Base-by-base conservation (phyloP, 768 basidiomycete genomes). In the Gymnopilus dilepis region DNA sequence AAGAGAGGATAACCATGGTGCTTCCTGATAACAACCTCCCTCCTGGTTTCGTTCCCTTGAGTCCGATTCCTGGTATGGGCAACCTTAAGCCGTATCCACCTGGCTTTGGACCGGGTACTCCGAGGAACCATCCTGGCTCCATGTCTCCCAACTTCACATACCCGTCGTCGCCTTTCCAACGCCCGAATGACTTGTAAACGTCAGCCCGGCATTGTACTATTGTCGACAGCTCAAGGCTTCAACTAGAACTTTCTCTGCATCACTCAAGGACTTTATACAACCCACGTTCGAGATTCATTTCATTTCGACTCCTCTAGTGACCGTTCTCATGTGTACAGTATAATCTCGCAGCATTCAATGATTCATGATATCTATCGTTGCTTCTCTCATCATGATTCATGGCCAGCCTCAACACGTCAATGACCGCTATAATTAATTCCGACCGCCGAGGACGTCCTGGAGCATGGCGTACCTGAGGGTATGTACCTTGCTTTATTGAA, bases 1-100 rank as follows among this genome's bases (percentile, higher is more conserved):
- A 60, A 31, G 58, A 61, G n/a, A 53, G 51, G 19, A 65, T 67
- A 22, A 61, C 60, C 5, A 64, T 71, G 55, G 68, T 72, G 28
- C 65, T 76, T 13, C 68, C 72, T 6, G 73, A 75, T 30, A 70
- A 73, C 47, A 64, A 74, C 30, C 67, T 78, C 22, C 79, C 79
- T 6, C 73, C 69, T 0, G 76, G 78, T 34, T 6, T 79, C 65
- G 65, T 79, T 12, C 78, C 77, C 6, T 69, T 78, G 26, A 77
- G 76, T 60, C 76, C 77, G 3, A 75, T 77, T 50, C 65, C 68
- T 9, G 69, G 61, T 6, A 68, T 68, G 66, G 50, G 40, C 2
- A 64, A 65, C 22, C 56, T 69, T 12, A 64, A 66, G n/a, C 50
- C 66, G 4, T 69, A 69, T 56, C 68, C 68, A 0, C 48, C 65